Base-by-base conservation (phyloP, 2,329 filamentous ascomycete species). In the Fusarium sp. region DNA sequence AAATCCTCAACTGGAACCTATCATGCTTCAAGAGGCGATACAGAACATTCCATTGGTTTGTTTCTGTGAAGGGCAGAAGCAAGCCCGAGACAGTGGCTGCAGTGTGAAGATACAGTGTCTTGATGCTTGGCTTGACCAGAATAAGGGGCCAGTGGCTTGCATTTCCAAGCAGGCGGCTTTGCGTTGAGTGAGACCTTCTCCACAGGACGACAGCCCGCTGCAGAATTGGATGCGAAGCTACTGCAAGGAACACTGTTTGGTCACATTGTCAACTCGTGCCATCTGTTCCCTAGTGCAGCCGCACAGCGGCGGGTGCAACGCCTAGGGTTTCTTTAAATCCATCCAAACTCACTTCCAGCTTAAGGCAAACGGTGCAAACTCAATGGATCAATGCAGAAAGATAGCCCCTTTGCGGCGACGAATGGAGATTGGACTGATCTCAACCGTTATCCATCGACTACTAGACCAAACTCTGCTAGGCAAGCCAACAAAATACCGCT, bases 201-300 rank as follows among this genome's bases (percentile, higher is more conserved):
- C 61, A 67, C 57, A 56, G 39, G 27, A 55, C 20, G 20, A 20
- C 60, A 57, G 41, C 56, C 68, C 68, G 67, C 43, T 73, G 67
- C 33, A 71, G 54, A 60, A 53, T 22, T 22, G 22, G 22, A 22
- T 64, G 25, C 69, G 54, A 60, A 48, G 62, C 56, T 72, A 65
- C 59, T 73, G 67, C 62, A 67, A 71, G 67, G 69, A 61, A 65
- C 53, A 35, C 46, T 33, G 30, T 61, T 46, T 66, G 60, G 60
- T 65, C 58, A 61, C 51, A 64, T 62, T 72, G 58, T 49, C 56
- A 47, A 53, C 51, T 62, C 58, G 40, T 72, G 50, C 47, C 67
- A 60, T 69, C 57, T 49, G 53, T 52, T 47, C 55, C 47, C 55
- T 70, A 67, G 59, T 66, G 62, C 50, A 48, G 30, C 30, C 19